Conservation (phyloP, 1,284 basidiomycete genomes). For the Anthracocystis panici-leucophaei region DNA sequence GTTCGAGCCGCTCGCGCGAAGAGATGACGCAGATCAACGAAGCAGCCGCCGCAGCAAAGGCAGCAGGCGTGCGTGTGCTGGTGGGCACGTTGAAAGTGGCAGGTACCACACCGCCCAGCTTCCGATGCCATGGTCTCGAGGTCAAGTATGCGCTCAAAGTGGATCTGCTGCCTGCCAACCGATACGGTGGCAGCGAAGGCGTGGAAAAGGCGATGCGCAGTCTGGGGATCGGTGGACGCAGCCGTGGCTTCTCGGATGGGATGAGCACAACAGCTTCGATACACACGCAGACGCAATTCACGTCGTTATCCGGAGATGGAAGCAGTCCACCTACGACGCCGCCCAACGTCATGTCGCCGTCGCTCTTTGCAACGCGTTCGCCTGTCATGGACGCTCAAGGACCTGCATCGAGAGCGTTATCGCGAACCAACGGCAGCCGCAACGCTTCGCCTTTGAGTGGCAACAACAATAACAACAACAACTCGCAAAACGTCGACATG, state of each 20-base stretch:
- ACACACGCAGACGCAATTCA: constrained; percentile 55
- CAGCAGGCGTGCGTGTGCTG: constrained; percentile 54
- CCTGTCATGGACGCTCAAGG: constrained; percentile 17
- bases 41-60: constrained; percentile 36
- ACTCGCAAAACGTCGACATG: constrained; percentile 28
- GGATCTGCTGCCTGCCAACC: constrained; percentile 55
- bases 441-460: constrained; percentile 28
- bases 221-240: constrained; percentile 30
- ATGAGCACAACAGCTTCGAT: constrained; percentile 46
- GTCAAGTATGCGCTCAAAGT: constrained; percentile 66
- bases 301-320: constrained; percentile 38
- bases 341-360: constrained; percentile 26
- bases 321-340: constrained; percentile 48
- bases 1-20: constrained; percentile 37
- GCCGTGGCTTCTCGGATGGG: constrained; percentile 41
- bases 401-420: constrained; percentile 7
- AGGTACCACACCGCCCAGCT: constrained; percentile 53
- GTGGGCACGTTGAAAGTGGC: constrained; percentile 56
- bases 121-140: constrained; percentile 63
- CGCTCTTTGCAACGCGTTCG: constrained; percentile 29
- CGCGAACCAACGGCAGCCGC: constrained; percentile 25
- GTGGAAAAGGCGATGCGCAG: constrained; percentile 40
- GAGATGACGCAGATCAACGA: constrained; percentile 47
- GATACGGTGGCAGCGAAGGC: constrained; percentile 29
- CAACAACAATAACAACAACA: constrained; percentile 10